Evolutionary conservation across 805 yeast species (phyloP), one percentile per base, ranked within the genome.

Genomic region (Lipomyces spencermartinsiae): DNA sequence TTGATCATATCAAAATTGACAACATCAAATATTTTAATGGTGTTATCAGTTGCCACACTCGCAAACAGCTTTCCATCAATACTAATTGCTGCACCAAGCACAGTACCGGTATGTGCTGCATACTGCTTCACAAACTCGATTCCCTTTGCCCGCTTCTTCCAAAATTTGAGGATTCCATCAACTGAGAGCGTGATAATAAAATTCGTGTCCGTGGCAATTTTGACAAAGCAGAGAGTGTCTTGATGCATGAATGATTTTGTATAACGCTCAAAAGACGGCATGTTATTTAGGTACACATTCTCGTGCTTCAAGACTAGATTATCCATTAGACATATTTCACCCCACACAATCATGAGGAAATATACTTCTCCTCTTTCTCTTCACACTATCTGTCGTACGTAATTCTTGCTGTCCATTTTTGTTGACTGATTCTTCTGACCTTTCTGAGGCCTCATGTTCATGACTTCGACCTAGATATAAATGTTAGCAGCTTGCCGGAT

Each of bases 151-250:
- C 58, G 56, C 53, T 73, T 65, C 31, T 66, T 71, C 82, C 82
- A 80, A 62, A 80, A 76, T 67, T 80, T 80, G 58, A 80, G 63
- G n/a, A 67, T 63, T 2, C 82, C 82, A 60, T 80, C 82, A 19
- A 39, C 61, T 6, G 80, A 77, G 1, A 76, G 74, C 0, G 81
- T 76, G 2, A 74, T 74, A 3, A 79, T 58, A 39, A 78, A 70
- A 31, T 71, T 68, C 49, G 68, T 66, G 31, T 64, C 64, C 34
- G 69, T 54, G 22, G 71, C 59, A 31, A 74, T 65, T 37, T 35
- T 61, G 9, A 70, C 65, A 8, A 54, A 55, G 6, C 69, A 58
- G 8, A 76, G 58, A 9, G 8, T 33, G 6, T 64, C 73, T 14
- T 69, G 65, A 51, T 76, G 78, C 73, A 71, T 69, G 63, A 62